Evolutionary conservation across 176 grass and related monocot genomes (phyloP).

Genomic region (Musa itinerans): DNA sequence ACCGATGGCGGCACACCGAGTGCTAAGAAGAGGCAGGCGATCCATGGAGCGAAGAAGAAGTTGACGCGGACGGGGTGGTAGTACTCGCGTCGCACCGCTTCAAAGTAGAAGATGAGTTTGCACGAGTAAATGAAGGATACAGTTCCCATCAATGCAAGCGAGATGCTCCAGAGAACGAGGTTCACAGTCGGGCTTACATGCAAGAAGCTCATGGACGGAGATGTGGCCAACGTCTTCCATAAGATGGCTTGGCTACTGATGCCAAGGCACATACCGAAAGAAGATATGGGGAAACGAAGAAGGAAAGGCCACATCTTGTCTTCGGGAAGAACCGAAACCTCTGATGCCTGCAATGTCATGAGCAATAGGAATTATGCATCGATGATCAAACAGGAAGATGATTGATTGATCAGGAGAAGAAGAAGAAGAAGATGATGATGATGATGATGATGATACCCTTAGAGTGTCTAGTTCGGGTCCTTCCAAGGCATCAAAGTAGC

Average conservation of each 20-base stretch:
- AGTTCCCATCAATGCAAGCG: constrained; percentile 40
- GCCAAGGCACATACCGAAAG: constrained; percentile 85
- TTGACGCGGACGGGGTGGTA: constrained; percentile 78
- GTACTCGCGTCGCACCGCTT: constrained; percentile 86
- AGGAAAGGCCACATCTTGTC: constrained; percentile 91
- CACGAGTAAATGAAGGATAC: constrained; percentile 61
- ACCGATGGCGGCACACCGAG: constrained; percentile 37
- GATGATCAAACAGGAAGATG: neutral
- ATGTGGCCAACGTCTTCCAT: constrained; percentile 65
- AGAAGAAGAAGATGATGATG: neutral
- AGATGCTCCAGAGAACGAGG: constrained; percentile 55
- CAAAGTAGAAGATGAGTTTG: constrained; percentile 81
- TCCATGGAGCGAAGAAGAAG: constrained; percentile 96
- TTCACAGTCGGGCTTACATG: constrained; percentile 40
- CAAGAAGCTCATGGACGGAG: constrained; percentile 53
- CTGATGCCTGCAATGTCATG: constrained; percentile 36
- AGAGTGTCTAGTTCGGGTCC: constrained; percentile 85
- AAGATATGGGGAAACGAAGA: constrained; percentile 67
- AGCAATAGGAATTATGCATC: neutral
- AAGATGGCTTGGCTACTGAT: constrained; percentile 87
- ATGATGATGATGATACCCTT: constrained; percentile 24
- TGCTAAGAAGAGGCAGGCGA: constrained; percentile 66
- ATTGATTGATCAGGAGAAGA: neutral
- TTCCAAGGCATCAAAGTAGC: constrained; percentile 93
- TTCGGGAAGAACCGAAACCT: constrained; percentile 62